Evolutionary conservation across 2,329 filamentous ascomycete genomes (phyloP).

Genomic region (Exophiala dermatitidis): DNA sequence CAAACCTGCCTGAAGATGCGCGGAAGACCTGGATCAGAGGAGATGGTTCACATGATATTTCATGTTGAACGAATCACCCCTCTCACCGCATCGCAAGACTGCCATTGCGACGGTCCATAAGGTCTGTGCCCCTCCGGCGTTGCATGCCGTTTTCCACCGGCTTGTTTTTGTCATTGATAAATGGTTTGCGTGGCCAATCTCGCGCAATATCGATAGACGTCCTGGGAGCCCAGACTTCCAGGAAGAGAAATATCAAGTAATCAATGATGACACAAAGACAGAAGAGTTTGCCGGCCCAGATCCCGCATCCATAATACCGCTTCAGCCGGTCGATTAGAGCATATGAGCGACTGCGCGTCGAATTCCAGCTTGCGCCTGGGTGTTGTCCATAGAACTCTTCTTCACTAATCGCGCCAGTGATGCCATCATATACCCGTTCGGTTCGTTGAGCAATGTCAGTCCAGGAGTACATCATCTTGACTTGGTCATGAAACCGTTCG

Average conservation of each 20-base stretch:
- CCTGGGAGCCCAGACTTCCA: slow-evolving; percentile 81
- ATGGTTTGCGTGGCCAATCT: slow-evolving; percentile 77
- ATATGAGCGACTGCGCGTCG: slow-evolving; percentile 64
- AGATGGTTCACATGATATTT: too few relatives aligned
- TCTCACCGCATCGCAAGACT: slow-evolving; percentile 24
- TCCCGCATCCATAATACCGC: slow-evolving; percentile 93
- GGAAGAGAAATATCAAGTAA: slow-evolving; percentile 78
- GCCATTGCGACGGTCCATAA: slow-evolving; percentile 28
- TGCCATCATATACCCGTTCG: slow-evolving; percentile 90
- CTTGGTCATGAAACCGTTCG: slow-evolving; percentile 91
- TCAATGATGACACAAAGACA: slow-evolving; percentile 91
- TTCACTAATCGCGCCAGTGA: slow-evolving; percentile 76
- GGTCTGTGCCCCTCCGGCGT: slow-evolving; percentile 22
- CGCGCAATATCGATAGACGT: slow-evolving; percentile 80
- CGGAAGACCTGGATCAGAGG: too few relatives aligned
- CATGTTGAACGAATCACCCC: not conserved
- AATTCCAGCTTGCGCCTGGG: slow-evolving; percentile 61
- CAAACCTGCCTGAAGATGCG: too few relatives aligned
- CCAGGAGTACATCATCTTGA: slow-evolving; percentile 99
- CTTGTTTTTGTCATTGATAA: slow-evolving; percentile 30
- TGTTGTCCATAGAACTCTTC: slow-evolving; percentile 83
- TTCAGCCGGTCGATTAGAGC: slow-evolving; percentile 91
- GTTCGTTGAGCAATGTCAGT: slow-evolving; percentile 89
- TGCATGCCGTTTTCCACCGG: slow-evolving; percentile 25
- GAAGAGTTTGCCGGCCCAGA: slow-evolving; percentile 97